These are phyloP conservation scores for Talaromyces atroroseus DNA, from an alignment of 2,329 filamentous ascomycete genomes.

Conservation along the genomic window DNA sequence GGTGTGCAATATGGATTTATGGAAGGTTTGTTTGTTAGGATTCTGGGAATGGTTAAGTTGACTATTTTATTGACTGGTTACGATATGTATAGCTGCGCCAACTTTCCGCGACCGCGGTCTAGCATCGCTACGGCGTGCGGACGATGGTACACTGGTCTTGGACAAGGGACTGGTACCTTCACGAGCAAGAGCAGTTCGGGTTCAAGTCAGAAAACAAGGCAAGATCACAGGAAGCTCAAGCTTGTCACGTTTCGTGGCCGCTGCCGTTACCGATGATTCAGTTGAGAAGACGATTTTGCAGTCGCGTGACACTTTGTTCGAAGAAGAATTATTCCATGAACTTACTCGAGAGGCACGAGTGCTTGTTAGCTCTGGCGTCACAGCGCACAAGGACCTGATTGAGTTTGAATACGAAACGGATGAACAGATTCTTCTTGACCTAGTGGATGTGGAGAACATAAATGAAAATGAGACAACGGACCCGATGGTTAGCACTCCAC, in stretches of 20 bases:
- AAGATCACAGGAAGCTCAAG: constrained; percentile 53
- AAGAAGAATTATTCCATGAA: constrained; percentile 82
- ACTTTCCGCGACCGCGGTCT: constrained; percentile 66
- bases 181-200: constrained; percentile 58
- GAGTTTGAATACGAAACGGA: constrained; percentile 50
- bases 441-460: constrained; percentile 54
- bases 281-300: constrained; percentile 34
- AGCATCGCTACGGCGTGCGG: constrained; percentile 68
- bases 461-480: constrained; percentile 26
- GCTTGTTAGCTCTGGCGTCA: constrained; percentile 65
- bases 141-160: constrained; percentile 69
- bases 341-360: constrained; percentile 73
- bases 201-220: constrained; percentile 58
- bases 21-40: constrained; percentile 50
- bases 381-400: constrained; percentile 55
- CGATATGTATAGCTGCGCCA: constrained; percentile 39
- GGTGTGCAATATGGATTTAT: constrained; percentile 86
- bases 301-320: constrained; percentile 48
- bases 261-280: constrained; percentile 20
- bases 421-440: constrained; percentile 60
- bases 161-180: constrained; percentile 54
- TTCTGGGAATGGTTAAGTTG: background rate
- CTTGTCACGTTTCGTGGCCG: constrained; percentile 16
- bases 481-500: constrained; percentile 9
- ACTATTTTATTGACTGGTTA: background rate